These are phyloP conservation scores for Tricholoma bakamatsutake DNA, from an alignment of 768 basidiomycete genomes.

Conservation along the genomic window DNA sequence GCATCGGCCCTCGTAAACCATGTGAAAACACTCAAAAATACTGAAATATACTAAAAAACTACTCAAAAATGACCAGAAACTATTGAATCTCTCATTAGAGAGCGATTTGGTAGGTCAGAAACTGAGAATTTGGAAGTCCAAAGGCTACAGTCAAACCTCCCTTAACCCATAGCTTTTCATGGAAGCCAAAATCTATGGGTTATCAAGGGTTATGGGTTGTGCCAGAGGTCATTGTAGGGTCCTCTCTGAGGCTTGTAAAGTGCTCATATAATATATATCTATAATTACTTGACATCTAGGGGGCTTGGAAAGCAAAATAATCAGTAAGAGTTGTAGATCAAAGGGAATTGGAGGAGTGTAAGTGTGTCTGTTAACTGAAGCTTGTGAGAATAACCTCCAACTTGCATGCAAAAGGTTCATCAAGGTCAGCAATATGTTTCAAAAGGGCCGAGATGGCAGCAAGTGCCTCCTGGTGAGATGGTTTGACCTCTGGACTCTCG, in stretches of 20 bases:
- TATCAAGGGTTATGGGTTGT: not conserved
- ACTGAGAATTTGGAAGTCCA: too few relatives aligned
- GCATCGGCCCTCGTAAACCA: too few relatives aligned
- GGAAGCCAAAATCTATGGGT: not conserved
- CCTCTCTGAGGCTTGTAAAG: not conserved
- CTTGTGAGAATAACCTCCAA: slow-evolving; percentile 17
- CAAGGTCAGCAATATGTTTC: too few relatives aligned
- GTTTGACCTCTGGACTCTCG: not conserved
- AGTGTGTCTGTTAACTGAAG: slow-evolving; percentile 17
- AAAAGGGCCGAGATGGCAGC: slow-evolving; percentile 12
- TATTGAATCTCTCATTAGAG: too few relatives aligned
- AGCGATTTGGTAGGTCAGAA: too few relatives aligned
- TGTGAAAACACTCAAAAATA: too few relatives aligned
- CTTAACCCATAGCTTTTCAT: not conserved
- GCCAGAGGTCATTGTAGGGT: not conserved
- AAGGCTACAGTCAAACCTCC: not conserved
- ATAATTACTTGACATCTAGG: not conserved
- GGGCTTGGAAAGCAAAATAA: not conserved
- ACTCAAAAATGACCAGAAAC: too few relatives aligned
- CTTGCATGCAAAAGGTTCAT: too few relatives aligned
- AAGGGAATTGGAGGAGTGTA: slow-evolving; percentile 6
- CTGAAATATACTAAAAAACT: too few relatives aligned
- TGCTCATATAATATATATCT: not conserved
- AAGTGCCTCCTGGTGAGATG: slow-evolving; percentile 17
- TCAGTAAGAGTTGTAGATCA: not conserved